phyloP scores from a whole-genome alignment of 139 green algal genomes.

The Asterochloris sp. region DNA sequence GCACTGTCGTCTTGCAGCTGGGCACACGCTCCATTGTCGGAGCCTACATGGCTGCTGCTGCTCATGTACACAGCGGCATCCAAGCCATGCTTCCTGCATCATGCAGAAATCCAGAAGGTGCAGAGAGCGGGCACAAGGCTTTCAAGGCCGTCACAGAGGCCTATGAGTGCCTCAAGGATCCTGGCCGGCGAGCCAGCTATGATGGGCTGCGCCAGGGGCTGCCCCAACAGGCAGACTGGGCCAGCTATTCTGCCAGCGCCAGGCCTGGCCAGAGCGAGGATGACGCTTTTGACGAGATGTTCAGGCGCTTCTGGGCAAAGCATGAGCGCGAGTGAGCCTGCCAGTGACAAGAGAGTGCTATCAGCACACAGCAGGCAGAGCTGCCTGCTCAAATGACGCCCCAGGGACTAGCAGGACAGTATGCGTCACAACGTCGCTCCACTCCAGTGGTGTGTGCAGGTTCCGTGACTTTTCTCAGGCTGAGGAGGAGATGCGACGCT shows the following conservation, averaged over 20 bases:
- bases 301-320: constrained; percentile 13
- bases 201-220: constrained; percentile 9
- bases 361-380: no score
- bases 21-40: not conserved
- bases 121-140: not conserved
- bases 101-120: constrained; percentile 15
- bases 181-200: constrained; percentile 20
- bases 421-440: not conserved
- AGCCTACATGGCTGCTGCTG: not conserved
- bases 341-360: not conserved
- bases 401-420: no score
- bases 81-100: not conserved
- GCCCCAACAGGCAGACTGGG: not conserved
- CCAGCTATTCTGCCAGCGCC: not conserved
- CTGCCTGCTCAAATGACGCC: no score
- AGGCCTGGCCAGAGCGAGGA: not conserved
- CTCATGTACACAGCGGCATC: not conserved
- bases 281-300: constrained; percentile 14
- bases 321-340: constrained; percentile 2
- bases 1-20: not conserved
- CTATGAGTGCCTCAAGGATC: constrained; percentile 23
- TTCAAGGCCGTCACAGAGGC: constrained; percentile 23
- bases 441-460: not conserved
- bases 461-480: constrained; percentile 19
- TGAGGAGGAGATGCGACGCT: constrained; percentile 18